Conservation (phyloP, 2,329 filamentous ascomycete species). For the Cercospora beticola region DNA sequence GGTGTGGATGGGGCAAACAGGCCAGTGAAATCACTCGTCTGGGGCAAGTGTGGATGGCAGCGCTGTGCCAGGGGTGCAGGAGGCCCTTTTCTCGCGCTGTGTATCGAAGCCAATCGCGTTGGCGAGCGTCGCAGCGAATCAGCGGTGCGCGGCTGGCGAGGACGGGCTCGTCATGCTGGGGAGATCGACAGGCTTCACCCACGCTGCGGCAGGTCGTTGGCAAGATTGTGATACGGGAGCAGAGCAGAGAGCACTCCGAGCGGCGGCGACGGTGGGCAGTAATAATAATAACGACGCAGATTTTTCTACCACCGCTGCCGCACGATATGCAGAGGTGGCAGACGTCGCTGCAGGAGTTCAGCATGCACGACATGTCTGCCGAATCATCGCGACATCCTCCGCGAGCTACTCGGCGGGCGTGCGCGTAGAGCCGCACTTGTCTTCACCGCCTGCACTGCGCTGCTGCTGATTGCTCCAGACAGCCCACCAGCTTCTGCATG, state of each 20-base stretch:
- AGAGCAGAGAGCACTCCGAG: neutral
- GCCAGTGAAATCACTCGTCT: slow-evolving; percentile 7
- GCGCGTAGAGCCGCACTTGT: slow-evolving; percentile 9
- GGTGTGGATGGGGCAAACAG: slow-evolving; percentile 3
- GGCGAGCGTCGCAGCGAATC: slow-evolving; percentile 14
- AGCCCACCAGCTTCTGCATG: neutral
- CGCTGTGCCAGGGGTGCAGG: neutral
- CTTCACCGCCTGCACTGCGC: slow-evolving; percentile 12
- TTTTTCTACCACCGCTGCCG: neutral
- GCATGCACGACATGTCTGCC: slow-evolving; percentile 8
- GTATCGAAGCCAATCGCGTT: slow-evolving; percentile 15
- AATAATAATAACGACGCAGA: slow-evolving; percentile 5
- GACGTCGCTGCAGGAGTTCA: neutral
- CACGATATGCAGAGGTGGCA: slow-evolving; percentile 2
- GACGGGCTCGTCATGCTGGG: slow-evolving; percentile 7
- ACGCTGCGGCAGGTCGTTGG: neutral
- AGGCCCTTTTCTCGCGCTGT: slow-evolving; percentile 8
- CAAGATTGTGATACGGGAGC: neutral
- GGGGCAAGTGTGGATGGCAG: neutral
- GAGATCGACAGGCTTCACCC: slow-evolving; percentile 3
- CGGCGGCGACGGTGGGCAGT: neutral
- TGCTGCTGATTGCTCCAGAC: slow-evolving; percentile 10
- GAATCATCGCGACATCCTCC: slow-evolving; percentile 1
- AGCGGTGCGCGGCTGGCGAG: neutral
- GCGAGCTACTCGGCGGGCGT: neutral